phyloP scores from a whole-genome alignment of 2,329 filamentous ascomycete genomes.

The Dactylonectria macrodidyma region DNA sequence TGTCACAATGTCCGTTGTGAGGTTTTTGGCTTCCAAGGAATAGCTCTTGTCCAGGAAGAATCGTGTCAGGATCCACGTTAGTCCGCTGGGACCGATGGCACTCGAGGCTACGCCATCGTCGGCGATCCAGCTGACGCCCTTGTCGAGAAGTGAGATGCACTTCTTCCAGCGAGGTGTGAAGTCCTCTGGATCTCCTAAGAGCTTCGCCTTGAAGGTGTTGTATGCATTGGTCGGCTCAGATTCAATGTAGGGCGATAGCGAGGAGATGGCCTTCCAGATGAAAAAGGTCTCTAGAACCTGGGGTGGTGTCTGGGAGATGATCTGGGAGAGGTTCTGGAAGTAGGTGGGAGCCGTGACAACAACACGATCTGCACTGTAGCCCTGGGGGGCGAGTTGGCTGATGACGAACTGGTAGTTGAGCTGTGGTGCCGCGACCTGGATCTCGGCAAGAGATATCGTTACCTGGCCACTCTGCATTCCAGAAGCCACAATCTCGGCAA shows the following conservation, averaged over 20 bases:
- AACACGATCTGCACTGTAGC: conserved; percentile 57
- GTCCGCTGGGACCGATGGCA: conserved; percentile 49
- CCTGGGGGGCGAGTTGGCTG: conserved; percentile 27
- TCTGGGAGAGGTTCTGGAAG: conserved; percentile 69
- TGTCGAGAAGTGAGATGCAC: conserved; percentile 26
- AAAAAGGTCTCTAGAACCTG: conserved; percentile 75
- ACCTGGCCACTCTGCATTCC: background rate
- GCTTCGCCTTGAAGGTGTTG: conserved; percentile 68
- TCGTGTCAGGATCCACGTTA: conserved; percentile 79
- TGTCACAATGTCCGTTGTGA: conserved; percentile 78
- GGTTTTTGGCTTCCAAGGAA: conserved; percentile 74
- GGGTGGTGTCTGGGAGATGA: conserved; percentile 67
- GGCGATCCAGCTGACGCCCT: conserved; percentile 23
- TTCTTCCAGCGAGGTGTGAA: conserved; percentile 29
- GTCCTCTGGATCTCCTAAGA: conserved; percentile 58
- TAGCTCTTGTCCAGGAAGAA: conserved; percentile 81
- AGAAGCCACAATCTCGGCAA: background rate
- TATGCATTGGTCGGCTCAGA: conserved; percentile 73
- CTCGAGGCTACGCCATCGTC: conserved; percentile 33
- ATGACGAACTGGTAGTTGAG: conserved; percentile 33
- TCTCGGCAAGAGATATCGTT: background rate
- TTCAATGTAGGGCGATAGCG: conserved; percentile 68
- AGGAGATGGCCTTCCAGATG: conserved; percentile 73
- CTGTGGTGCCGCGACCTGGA: conserved; percentile 7
- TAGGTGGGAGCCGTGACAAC: conserved; percentile 71